phyloP scores from a whole-genome alignment of 1,284 basidiomycete species.

The Tremellales sp. region DNA sequence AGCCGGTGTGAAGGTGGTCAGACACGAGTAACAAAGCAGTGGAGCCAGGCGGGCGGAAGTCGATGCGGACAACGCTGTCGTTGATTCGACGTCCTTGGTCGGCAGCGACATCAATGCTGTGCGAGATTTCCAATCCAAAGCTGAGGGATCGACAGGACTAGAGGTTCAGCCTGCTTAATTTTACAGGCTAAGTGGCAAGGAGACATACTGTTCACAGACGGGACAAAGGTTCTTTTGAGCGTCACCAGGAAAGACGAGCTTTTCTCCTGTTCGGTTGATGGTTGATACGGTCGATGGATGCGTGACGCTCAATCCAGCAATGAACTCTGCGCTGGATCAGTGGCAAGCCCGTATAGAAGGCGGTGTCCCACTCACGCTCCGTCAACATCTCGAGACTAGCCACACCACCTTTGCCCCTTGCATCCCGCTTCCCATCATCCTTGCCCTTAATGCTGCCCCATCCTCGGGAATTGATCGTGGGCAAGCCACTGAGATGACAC shows the following conservation, averaged over 20 bases:
- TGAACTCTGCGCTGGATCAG: constrained; percentile 62
- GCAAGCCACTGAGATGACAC: constrained; percentile 25
- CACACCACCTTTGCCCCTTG: constrained; percentile 51
- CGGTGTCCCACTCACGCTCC: constrained; percentile 62
- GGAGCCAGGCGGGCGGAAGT: constrained; percentile 48
- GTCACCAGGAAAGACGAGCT: constrained; percentile 67
- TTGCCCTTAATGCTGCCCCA: constrained; percentile 53
- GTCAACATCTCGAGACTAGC: constrained; percentile 63
- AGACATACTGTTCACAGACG: constrained; percentile 66
- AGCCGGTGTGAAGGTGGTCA: constrained; percentile 60
- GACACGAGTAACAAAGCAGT: constrained; percentile 67
- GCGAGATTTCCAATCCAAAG: constrained; percentile 66
- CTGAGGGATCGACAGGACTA: constrained; percentile 66
- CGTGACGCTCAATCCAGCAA: constrained; percentile 70
- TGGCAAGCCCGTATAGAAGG: not conserved
- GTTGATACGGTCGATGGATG: constrained; percentile 87
- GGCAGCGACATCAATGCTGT: constrained; percentile 65
- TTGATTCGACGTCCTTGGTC: constrained; percentile 17
- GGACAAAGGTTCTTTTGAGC: constrained; percentile 54
- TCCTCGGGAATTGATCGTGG: constrained; percentile 71
- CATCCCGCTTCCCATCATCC: constrained; percentile 44
- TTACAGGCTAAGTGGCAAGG: not conserved
- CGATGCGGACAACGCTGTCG: not conserved
- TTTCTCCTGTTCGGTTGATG: constrained; percentile 75
- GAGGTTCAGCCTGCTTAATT: not conserved